Percentiles rank a stretch among this genome's conserved stretches.
These are phyloP conservation scores for Litchi chinensis DNA, from an alignment of 345 rosid species.

Conservation along the genomic window DNA sequence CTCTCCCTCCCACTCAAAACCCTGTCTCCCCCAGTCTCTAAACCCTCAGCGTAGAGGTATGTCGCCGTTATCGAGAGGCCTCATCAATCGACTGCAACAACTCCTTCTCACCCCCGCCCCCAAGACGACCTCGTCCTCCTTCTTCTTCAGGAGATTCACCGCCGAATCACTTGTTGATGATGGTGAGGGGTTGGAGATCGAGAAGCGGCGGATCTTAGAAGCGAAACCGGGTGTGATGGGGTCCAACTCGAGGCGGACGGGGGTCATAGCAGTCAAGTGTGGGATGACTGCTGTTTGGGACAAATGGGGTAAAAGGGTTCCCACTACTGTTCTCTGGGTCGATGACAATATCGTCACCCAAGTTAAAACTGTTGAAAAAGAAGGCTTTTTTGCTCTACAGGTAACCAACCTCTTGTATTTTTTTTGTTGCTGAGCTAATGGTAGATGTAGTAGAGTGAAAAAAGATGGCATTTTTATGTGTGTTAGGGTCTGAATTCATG, in stretches of 20 bases:
- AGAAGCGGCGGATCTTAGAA: constrained; percentile 51
- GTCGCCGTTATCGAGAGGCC: constrained; percentile 72
- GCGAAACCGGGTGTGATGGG: constrained; percentile 66
- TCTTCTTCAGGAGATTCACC: constrained; percentile 41
- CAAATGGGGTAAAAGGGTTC: constrained; percentile 95
- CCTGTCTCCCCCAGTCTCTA: not conserved
- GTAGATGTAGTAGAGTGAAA: not conserved
- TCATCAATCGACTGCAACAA: constrained; percentile 59
- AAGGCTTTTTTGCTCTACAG: constrained; percentile 85
- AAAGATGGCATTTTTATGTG: not conserved
- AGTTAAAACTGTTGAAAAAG: constrained; percentile 88
- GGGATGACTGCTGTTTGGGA: constrained; percentile 95
- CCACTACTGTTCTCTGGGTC: constrained; percentile 74
- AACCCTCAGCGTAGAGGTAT: constrained; percentile 27
- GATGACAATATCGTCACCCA: constrained; percentile 94
- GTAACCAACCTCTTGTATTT: constrained; percentile 33
- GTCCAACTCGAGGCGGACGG: constrained; percentile 65
- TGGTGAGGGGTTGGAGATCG: constrained; percentile 28
- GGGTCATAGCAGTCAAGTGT: constrained; percentile 85
- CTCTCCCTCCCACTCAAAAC: not conserved
- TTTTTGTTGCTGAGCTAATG: not conserved
- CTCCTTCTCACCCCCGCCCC: constrained; percentile 34
- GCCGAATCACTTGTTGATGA: constrained; percentile 40
- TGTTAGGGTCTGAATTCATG: too few species aligned
- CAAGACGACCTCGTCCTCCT: constrained; percentile 15